These are phyloP conservation scores for Zygnema cylindricum DNA, from an alignment of 139 green algal genomes.

Conservation along the genomic window DNA sequence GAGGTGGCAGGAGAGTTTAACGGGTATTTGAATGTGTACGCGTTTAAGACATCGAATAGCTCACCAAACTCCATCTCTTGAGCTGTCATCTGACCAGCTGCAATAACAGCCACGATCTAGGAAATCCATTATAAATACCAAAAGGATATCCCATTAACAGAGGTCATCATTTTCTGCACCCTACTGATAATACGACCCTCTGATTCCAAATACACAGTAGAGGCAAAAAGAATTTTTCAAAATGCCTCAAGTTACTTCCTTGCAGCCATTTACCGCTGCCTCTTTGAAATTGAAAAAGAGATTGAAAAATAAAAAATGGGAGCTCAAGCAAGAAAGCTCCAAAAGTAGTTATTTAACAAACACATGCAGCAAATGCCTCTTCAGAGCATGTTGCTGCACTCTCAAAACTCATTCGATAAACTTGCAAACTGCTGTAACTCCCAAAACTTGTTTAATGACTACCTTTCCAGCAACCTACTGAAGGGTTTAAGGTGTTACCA, in stretches of 20 bases:
- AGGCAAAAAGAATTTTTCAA: too few species aligned
- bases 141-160: not conserved
- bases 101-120: not conserved
- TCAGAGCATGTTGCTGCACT: not conserved
- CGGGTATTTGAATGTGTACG: slow-evolving; percentile 20
- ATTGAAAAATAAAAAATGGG: too few species aligned
- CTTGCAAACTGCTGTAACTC: not conserved
- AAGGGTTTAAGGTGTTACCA: not conserved
- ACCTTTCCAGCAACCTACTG: not conserved
- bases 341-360: too few species aligned
- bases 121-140: not conserved
- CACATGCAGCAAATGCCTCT: not conserved
- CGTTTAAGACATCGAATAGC: slow-evolving; percentile 21
- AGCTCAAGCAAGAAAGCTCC: too few species aligned
- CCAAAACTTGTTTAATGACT: not conserved
- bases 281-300: too few species aligned
- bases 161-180: not conserved
- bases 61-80: not conserved
- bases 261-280: too few species aligned
- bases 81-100: not conserved
- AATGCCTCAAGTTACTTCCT: too few species aligned
- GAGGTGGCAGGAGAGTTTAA: not conserved
- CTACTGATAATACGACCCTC: too few species aligned
- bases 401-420: not conserved
- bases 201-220: too few species aligned